Conservation (phyloP, 2,329 filamentous ascomycete species). For the Colletotrichum theobromicola region DNA sequence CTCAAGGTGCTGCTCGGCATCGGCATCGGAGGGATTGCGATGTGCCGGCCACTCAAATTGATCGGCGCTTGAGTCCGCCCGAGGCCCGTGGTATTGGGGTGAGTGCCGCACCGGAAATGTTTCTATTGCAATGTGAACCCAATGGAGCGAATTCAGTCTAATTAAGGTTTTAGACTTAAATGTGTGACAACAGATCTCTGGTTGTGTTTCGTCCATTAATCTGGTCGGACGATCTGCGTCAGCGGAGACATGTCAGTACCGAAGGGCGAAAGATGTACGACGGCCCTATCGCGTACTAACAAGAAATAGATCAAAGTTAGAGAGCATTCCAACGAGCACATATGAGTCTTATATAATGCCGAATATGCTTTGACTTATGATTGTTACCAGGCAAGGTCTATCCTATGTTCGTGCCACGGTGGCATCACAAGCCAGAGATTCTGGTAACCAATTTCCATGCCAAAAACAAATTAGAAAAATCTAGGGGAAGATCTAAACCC, state of each 20-base stretch:
- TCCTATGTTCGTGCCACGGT: neutral
- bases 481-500: fast-evolving
- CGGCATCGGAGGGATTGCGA: neutral
- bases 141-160: fast-evolving
- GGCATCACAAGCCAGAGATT: neutral
- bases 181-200: fast-evolving
- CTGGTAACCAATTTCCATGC: fast-evolving
- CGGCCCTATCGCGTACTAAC: fast-evolving
- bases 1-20: neutral
- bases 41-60: neutral
- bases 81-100: neutral
- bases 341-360: neutral
- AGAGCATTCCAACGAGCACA: neutral
- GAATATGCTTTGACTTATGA: fast-evolving
- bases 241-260: neutral
- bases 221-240: neutral
- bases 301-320: neutral
- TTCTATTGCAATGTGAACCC: neutral
- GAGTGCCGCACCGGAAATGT: neutral
- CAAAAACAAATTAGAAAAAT: neutral
- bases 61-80: neutral
- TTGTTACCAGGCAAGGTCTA: neutral
- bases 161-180: neutral
- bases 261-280: neutral
- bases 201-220: neutral